phyloP scores from a whole-genome alignment of 345 rosid species.

The Brassica nigra region DNA sequence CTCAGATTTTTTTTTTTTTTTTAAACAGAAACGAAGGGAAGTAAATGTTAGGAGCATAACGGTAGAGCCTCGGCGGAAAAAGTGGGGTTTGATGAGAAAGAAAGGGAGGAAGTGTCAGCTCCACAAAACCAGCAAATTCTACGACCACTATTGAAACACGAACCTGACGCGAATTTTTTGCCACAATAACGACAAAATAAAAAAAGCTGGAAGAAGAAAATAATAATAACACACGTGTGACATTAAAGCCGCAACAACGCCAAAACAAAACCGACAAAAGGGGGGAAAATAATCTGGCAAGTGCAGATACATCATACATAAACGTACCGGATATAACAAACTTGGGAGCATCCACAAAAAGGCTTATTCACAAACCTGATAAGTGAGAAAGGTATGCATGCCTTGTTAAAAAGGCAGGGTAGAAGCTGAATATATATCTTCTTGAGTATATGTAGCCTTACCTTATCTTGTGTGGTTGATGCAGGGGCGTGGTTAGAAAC shows the following conservation, averaged over 20 bases:
- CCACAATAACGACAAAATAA: background rate
- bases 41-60: conserved; percentile 18
- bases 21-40: background rate
- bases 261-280: background rate
- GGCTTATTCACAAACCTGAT: background rate
- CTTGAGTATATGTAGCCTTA: background rate
- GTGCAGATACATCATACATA: background rate
- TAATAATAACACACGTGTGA: background rate
- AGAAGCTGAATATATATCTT: background rate
- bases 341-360: background rate
- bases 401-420: background rate
- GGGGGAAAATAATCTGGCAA: background rate
- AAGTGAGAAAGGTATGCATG: conserved; percentile 53
- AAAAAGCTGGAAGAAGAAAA: background rate
- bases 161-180: conserved; percentile 1
- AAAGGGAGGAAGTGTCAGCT: background rate
- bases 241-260: background rate
- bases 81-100: background rate
- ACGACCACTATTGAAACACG: conserved; percentile 37
- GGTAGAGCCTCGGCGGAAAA: conserved; percentile 4
- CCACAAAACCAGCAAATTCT: conserved; percentile 33
- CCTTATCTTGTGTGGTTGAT: conserved; percentile 3
- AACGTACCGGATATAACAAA: background rate
- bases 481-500: conserved; percentile 76
- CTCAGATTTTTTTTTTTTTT: conserved; percentile 28